These are phyloP conservation scores for Kodamaea kaohsiungensis DNA, from an alignment of 805 yeast species.

Conservation along the genomic window DNA sequence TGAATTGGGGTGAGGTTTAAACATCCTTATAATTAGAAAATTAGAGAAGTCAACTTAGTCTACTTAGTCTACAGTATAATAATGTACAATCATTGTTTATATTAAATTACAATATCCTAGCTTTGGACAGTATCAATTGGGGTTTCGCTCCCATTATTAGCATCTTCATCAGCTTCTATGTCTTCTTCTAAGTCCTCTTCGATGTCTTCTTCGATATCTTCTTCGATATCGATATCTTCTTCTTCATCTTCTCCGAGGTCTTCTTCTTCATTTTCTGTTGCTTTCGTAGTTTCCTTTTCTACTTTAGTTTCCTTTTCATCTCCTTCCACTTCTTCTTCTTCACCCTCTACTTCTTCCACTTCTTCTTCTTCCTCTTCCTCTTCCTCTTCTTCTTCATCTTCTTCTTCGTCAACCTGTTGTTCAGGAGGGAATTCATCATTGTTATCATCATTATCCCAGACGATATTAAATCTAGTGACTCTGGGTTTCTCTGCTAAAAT, in stretches of 20 bases:
- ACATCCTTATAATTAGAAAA: neutral
- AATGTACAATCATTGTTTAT: neutral
- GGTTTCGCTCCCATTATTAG: constrained; percentile 15
- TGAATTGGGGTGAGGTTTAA: too few species aligned
- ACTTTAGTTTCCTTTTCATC: constrained; percentile 18
- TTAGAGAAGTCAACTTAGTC: too few species aligned
- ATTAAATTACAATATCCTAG: neutral
- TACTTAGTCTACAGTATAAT: neutral
- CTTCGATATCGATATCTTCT: constrained; percentile 21
- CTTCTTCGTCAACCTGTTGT: constrained; percentile 54
- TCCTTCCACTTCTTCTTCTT: constrained; percentile 40
- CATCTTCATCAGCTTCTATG: constrained; percentile 15
- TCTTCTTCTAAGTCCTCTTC: constrained; percentile 18
- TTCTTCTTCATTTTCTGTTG: constrained; percentile 11
- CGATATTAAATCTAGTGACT: constrained; percentile 94
- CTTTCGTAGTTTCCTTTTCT: constrained; percentile 9
- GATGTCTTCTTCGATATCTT: constrained; percentile 15
- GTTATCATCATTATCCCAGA: constrained; percentile 83
- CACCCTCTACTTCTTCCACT: constrained; percentile 27
- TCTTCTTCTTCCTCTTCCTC: constrained; percentile 27
- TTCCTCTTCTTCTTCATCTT: constrained; percentile 32
- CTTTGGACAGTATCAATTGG: constrained; percentile 12
- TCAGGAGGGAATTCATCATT: constrained; percentile 78
- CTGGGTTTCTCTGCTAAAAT: constrained; percentile 96
- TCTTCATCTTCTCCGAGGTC: constrained; percentile 25